phyloP scores from a whole-genome alignment of 2,329 filamentous ascomycete genomes.

The Epichloe baconii region DNA sequence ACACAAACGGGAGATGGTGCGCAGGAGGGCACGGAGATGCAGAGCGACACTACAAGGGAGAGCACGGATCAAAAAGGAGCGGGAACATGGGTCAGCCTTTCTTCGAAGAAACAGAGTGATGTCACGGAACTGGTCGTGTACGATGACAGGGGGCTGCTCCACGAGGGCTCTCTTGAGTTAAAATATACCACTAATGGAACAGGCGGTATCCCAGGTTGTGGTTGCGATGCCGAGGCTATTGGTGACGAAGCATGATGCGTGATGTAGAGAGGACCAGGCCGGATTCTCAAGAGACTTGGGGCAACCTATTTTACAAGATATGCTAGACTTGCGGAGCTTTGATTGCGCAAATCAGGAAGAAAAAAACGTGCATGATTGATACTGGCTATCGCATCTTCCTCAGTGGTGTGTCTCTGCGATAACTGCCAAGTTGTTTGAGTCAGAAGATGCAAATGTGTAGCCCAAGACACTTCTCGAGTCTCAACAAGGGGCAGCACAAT shows the following conservation, averaged over 20 bases:
- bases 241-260: neutral
- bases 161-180: too few relatives aligned
- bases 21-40: neutral
- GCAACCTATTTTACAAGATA: neutral
- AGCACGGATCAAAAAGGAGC: neutral
- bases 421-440: conserved; percentile 16
- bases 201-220: neutral
- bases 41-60: neutral
- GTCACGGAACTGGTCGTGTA: neutral
- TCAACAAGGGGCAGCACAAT: too few relatives aligned
- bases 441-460: conserved; percentile 19
- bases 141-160: neutral
- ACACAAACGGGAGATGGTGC: neutral
- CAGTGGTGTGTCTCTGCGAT: conserved; percentile 9
- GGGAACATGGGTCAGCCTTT: neutral
- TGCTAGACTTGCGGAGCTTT: neutral
- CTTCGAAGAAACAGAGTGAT: neutral
- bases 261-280: neutral
- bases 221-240: neutral
- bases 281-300: neutral
- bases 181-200: neutral
- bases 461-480: conserved; percentile 18
- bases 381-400: neutral
- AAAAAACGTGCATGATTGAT: too few relatives aligned
- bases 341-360: too few relatives aligned